Evolutionary conservation across 495 filamentous ascomycete species (phyloP).

Genomic region (Cercophora sp.): DNA sequence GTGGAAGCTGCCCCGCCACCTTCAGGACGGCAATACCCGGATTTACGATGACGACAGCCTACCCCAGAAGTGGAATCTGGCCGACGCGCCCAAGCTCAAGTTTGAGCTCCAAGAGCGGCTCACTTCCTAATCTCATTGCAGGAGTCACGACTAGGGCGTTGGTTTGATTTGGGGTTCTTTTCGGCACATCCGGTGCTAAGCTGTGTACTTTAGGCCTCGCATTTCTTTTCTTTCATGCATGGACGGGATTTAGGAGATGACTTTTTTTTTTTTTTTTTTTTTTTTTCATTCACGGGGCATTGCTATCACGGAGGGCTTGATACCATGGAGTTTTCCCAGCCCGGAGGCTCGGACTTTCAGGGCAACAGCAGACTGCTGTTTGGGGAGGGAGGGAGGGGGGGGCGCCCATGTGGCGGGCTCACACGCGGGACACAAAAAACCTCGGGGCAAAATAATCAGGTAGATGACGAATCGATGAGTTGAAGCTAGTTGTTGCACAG

Average conservation of each 20-base stretch:
- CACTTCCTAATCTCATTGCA: slow-evolving; percentile 20
- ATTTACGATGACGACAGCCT: slow-evolving; percentile 33
- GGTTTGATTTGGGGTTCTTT: neutral
- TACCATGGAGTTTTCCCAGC: too few relatives aligned
- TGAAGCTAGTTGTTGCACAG: too few relatives aligned
- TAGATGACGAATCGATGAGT: neutral
- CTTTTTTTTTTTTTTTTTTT: too few relatives aligned
- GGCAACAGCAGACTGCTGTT: too few relatives aligned
- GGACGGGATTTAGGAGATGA: too few relatives aligned
- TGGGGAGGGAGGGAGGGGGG: neutral
- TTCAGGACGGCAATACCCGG: slow-evolving; percentile 27
- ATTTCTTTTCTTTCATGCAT: too few relatives aligned
- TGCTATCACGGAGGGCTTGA: too few relatives aligned
- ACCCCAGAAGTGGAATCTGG: slow-evolving; percentile 33
- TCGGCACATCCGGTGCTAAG: neutral
- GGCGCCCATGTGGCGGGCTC: neutral
- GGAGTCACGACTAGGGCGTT: neutral
- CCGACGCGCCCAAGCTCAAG: slow-evolving; percentile 23
- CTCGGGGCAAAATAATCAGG: neutral
- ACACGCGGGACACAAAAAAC: too few relatives aligned
- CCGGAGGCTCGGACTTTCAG: too few relatives aligned
- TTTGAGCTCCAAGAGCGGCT: slow-evolving; percentile 33
- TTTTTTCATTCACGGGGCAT: too few relatives aligned
- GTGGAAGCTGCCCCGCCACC: slow-evolving; percentile 31
- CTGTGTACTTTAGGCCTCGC: too few relatives aligned